Percentiles rank a stretch among this genome's conserved stretches.
These are phyloP conservation scores for Capronia epimyces DNA, from an alignment of 2,329 filamentous ascomycete species.

Conservation along the genomic window DNA sequence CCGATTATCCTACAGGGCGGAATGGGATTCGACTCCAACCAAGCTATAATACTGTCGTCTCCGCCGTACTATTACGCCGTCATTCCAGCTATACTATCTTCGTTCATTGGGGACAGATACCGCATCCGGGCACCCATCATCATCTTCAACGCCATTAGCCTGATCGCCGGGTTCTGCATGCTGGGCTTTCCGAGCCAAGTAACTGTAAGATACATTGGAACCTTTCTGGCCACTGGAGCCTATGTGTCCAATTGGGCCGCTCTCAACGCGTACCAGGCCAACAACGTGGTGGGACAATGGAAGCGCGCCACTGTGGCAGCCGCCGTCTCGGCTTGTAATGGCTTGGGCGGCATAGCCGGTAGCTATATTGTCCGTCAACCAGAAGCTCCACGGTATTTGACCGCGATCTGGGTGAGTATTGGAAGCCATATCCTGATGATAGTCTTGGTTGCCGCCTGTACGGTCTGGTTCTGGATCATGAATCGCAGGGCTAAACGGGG, in stretches of 20 bases:
- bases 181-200: conserved; percentile 57
- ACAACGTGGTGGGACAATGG: conserved; percentile 61
- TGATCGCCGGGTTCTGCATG: conserved; percentile 61
- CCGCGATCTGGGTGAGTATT: conserved; percentile 63
- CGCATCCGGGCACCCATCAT: conserved; percentile 59
- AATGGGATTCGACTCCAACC: conserved; percentile 50
- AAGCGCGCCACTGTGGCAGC: conserved; percentile 58
- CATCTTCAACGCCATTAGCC: conserved; percentile 57
- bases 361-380: conserved; percentile 59
- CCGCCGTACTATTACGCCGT: conserved; percentile 65
- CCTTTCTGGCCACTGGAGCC: conserved; percentile 61
- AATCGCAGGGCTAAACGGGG: conserved; percentile 20
- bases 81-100: conserved; percentile 59
- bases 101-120: conserved; percentile 56
- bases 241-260: conserved; percentile 67
- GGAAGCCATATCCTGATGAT: conserved; percentile 36
- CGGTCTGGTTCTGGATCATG: conserved; percentile 25
- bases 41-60: conserved; percentile 58
- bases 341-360: conserved; percentile 59
- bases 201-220: conserved; percentile 59
- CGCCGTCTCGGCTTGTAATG: conserved; percentile 56
- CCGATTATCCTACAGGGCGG: conserved; percentile 52
- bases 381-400: conserved; percentile 59
- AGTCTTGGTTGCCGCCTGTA: conserved; percentile 22
- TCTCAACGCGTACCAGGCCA: conserved; percentile 57